These are phyloP conservation scores for Pleurotus tuoliensis DNA, from an alignment of 768 basidiomycete species.

Conservation along the genomic window DNA sequence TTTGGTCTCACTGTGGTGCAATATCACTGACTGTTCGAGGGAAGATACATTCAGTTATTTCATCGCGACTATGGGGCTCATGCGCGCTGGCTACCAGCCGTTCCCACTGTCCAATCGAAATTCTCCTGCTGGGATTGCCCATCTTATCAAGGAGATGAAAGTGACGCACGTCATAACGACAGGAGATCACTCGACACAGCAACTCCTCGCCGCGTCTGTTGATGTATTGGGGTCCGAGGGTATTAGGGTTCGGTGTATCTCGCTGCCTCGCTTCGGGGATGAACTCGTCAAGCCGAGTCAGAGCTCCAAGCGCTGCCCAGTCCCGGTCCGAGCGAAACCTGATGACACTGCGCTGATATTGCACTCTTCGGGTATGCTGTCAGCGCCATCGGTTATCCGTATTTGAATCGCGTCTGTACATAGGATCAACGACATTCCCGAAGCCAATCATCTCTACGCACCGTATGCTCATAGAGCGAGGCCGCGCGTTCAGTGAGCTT, in stretches of 20 bases:
- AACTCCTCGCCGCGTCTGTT: too few relatives aligned
- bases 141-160: constrained; percentile 23
- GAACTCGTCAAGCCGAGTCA: too few relatives aligned
- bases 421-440: constrained; percentile 23
- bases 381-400: neutral
- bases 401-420: neutral
- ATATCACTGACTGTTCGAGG: neutral
- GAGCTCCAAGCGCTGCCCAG: too few relatives aligned
- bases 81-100: constrained; percentile 30
- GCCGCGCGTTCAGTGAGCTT: neutral
- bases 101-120: constrained; percentile 38
- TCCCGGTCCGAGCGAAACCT: neutral
- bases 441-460: constrained; percentile 18
- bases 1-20: too few relatives aligned
- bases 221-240: too few relatives aligned
- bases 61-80: constrained; percentile 24
- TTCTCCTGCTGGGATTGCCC: constrained; percentile 38
- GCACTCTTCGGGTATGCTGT: constrained; percentile 5
- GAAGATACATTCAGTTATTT: constrained; percentile 31
- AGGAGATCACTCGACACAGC: too few relatives aligned
- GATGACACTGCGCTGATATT: neutral
- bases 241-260: too few relatives aligned
- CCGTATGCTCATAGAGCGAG: constrained; percentile 12
- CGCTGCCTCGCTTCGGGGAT: too few relatives aligned
- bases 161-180: too few relatives aligned